Evolutionary conservation across 1,284 basidiomycete genomes (phyloP), one percentile per base, ranked within the genome.

Genomic region (Ceratobasidium sp.): DNA sequence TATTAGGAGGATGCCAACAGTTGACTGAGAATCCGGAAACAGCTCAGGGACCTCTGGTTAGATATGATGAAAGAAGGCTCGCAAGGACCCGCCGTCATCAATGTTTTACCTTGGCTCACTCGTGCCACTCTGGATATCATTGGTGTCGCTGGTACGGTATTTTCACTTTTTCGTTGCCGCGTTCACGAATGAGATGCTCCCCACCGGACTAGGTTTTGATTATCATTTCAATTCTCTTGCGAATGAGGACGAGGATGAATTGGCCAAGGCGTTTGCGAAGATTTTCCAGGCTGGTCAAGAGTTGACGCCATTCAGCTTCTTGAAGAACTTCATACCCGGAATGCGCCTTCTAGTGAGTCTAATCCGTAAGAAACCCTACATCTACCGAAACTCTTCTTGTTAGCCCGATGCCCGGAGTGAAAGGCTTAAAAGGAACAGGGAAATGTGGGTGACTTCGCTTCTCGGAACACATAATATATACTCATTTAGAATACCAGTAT

Each of bases 181-280:
- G 79, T 18, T 18, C 73, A 78, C 3, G 33, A 54, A n/a, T 52
- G 54, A 64, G 10, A 38, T 33, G 52, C 23, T 20, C 52, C 20
- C 27, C 68, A 16, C 23, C 12, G n/a, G 52, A 55, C 14, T 80
- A 87, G 50, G 86, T 86, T 75, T 81, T 87, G 27, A 86, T 87
- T 68, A 85, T 85, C 8, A 79, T 83, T n/a, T 85, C 86, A 0
- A 86, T 85, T 80, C n/a, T 5, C 76, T 79, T 10, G 48, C 52
- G n/a, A 54, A 50, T 18, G 41, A 54, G 1, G 66, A 68, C 27
- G 41, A 52, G 18, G 46, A 44, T 38, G 48, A 52, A 54, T 27
- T 55, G 33, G 38, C 71, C 35, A 6, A 14, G 23, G 52, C 59
- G 27, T 78, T 55, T 30, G 23, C 48, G 2, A 74, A 65, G 30